Percentiles rank a stretch among this genome's conserved stretches.
These are phyloP conservation scores for Rhodamnia argentea DNA, from an alignment of 345 rosid genomes.

Conservation along the genomic window DNA sequence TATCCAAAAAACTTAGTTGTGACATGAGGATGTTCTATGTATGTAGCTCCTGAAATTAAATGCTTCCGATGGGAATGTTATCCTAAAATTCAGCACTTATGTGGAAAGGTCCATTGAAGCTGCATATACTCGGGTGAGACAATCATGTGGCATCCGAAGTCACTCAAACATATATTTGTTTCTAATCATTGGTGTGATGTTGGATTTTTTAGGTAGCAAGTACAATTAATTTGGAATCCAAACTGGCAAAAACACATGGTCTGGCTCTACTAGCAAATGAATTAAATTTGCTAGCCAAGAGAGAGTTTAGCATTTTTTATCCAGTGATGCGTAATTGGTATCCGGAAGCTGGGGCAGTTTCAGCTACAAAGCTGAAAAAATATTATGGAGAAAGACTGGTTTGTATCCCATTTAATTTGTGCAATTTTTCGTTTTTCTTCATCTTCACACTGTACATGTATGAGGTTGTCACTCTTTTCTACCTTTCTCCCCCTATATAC, in stretches of 20 bases:
- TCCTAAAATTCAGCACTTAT: slow-evolving; percentile 40
- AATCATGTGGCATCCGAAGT: not conserved
- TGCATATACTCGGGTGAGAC: slow-evolving; percentile 62
- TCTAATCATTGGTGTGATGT: not conserved
- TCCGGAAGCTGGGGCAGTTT: slow-evolving; percentile 56
- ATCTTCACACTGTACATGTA: not conserved
- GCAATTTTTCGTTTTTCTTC: not conserved
- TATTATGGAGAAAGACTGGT: slow-evolving; percentile 93
- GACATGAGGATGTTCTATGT: slow-evolving; percentile 1
- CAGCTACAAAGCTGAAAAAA: slow-evolving; percentile 54
- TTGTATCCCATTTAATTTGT: slow-evolving; percentile 13
- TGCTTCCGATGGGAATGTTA: slow-evolving; percentile 26
- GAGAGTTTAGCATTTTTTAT: slow-evolving; percentile 54
- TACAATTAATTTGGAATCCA: slow-evolving; percentile 40
- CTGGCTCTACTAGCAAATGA: slow-evolving; percentile 80
- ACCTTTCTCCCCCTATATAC: slow-evolving; percentile 13
- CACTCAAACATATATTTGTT: not conserved
- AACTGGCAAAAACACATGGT: slow-evolving; percentile 49
- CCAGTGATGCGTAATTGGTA: slow-evolving; percentile 54
- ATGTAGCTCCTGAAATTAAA: slow-evolving; percentile 44
- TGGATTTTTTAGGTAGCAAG: slow-evolving; percentile 38
- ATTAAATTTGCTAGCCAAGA: slow-evolving; percentile 60
- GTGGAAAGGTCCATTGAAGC: slow-evolving; percentile 64
- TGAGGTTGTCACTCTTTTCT: not conserved
- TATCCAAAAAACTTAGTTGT: not conserved